Evolutionary conservation across 2,329 filamentous ascomycete genomes (phyloP).

Genomic region (Didymella pinodella): DNA sequence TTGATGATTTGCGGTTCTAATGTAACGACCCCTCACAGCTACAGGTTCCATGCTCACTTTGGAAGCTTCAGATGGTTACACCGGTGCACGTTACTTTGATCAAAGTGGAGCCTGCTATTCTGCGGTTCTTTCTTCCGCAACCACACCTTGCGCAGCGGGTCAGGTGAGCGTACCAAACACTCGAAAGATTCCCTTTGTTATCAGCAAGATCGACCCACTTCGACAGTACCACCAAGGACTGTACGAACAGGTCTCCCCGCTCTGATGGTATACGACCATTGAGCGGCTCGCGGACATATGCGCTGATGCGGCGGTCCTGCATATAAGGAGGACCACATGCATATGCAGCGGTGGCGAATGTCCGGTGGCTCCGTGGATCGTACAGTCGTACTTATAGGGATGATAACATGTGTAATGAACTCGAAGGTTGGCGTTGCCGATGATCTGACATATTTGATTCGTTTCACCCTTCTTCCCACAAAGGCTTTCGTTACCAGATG

Average conservation of each 20-base stretch:
- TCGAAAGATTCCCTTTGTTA: conserved; percentile 9
- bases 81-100: not conserved
- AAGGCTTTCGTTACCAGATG: not conserved
- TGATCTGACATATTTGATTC: not conserved
- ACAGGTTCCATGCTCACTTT: not conserved
- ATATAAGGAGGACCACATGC: not conserved
- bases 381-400: not conserved
- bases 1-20: conserved; percentile 1
- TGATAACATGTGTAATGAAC: not conserved
- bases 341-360: conserved; percentile 2
- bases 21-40: not conserved
- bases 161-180: conserved; percentile 9
- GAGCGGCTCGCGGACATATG: not conserved
- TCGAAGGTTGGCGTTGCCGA: not conserved
- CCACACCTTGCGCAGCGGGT: not conserved
- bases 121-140: not conserved
- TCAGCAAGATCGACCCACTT: not conserved
- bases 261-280: not conserved
- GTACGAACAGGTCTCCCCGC: not conserved
- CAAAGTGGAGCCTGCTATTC: not conserved
- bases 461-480: not conserved
- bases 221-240: not conserved
- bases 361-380: conserved; percentile 1
- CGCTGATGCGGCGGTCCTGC: not conserved
- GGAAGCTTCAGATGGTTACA: conserved; percentile 1